Evolutionary conservation across 495 filamentous ascomycete species (phyloP).

Genomic region (Achaetomiella virescens): DNA sequence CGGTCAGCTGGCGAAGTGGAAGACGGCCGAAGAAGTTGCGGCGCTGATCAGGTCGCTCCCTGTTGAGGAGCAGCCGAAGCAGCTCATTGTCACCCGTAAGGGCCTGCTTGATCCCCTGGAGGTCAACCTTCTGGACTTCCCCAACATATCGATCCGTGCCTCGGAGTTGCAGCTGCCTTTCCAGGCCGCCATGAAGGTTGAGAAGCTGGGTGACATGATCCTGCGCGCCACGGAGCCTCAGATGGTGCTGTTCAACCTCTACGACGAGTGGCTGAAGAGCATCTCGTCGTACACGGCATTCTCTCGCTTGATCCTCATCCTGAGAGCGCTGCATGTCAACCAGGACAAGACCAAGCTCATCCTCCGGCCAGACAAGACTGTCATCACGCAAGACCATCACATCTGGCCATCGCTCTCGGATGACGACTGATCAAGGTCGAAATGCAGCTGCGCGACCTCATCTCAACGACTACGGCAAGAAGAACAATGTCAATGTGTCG

Average conservation of each 20-base stretch:
- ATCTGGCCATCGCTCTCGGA: slow-evolving; percentile 95
- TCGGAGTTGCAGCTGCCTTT: slow-evolving; percentile 97
- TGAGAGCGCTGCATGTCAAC: slow-evolving; percentile 95
- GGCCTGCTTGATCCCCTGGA: slow-evolving; percentile 96
- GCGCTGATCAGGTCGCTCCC: slow-evolving; percentile 94
- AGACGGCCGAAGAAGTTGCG: slow-evolving; percentile 99
- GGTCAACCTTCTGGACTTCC: slow-evolving; percentile 96
- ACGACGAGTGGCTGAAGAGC: slow-evolving; percentile 98
- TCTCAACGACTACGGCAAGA: slow-evolving; percentile 99
- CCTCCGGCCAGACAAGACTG: slow-evolving; percentile 93
- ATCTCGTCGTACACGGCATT: slow-evolving; percentile 99
- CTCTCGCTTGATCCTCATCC: slow-evolving; percentile 89
- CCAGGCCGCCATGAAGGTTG: slow-evolving; percentile 99
- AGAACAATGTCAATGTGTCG: slow-evolving; percentile 98
- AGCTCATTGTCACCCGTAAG: slow-evolving; percentile 96
- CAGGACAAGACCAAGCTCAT: slow-evolving; percentile 98
- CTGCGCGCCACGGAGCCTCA: slow-evolving; percentile 94
- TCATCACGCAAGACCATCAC: slow-evolving; percentile 97
- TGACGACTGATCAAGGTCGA: slow-evolving; percentile 99
- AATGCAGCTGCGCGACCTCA: slow-evolving; percentile 89
- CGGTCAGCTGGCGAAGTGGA: slow-evolving; percentile 98
- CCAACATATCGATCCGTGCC: slow-evolving; percentile 97
- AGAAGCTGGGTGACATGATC: slow-evolving; percentile 99
- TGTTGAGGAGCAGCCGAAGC: slow-evolving; percentile 97
- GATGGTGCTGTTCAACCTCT: slow-evolving; percentile 99